Conservation (phyloP, 202 grass and related monocot genomes). For the Setaria italica region DNA sequence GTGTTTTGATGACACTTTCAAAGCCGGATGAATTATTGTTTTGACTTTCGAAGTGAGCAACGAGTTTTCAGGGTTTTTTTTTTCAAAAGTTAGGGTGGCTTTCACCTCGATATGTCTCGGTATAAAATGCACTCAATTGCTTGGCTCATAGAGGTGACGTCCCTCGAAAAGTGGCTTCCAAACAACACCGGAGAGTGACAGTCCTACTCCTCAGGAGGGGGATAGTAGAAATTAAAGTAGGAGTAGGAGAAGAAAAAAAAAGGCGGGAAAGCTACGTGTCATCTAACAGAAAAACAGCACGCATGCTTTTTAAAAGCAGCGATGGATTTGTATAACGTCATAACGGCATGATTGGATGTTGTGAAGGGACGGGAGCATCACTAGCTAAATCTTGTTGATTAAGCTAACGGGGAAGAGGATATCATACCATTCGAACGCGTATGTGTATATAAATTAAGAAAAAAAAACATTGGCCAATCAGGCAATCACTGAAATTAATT, state of each 20-base stretch:
- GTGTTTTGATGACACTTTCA: not conserved
- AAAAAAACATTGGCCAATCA: not conserved
- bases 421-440: not conserved
- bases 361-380: conserved; percentile 33
- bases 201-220: conserved; percentile 39
- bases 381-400: conserved; percentile 53
- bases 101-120: conserved; percentile 1
- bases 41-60: not conserved
- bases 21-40: not conserved
- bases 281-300: conserved; percentile 42
- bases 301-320: conserved; percentile 49
- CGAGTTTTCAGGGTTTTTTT: not conserved
- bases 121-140: not conserved
- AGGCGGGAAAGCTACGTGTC: conserved; percentile 53
- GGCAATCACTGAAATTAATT: conserved; percentile 1
- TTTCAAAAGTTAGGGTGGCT: not conserved
- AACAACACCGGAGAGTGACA: conserved; percentile 35
- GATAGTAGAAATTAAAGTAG: not conserved
- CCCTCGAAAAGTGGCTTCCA: conserved; percentile 29
- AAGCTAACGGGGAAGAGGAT: conserved; percentile 31
- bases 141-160: conserved; percentile 10
- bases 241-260: not conserved
- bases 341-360: conserved; percentile 53
- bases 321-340: conserved; percentile 29
- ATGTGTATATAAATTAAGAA: not conserved